Conservation (phyloP, 2,329 filamentous ascomycete species). For the Elsinoe perseae region DNA sequence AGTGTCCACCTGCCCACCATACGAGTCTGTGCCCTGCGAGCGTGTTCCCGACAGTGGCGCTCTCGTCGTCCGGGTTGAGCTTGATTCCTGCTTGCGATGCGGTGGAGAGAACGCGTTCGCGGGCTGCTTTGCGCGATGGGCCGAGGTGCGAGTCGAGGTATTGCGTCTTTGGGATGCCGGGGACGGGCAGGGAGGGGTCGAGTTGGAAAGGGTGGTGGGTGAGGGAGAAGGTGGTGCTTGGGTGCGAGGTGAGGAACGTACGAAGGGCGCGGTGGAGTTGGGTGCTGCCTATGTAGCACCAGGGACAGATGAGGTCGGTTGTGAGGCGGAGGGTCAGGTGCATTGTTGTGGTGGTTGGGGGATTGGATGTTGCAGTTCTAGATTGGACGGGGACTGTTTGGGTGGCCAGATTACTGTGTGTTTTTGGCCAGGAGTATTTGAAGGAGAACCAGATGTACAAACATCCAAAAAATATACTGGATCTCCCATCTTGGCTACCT, state of each 20-base stretch:
- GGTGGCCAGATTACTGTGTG: too few relatives aligned
- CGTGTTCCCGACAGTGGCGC: slow-evolving; percentile 56
- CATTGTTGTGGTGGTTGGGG: neutral
- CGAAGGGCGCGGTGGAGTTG: slow-evolving; percentile 65
- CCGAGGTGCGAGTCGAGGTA: slow-evolving; percentile 59
- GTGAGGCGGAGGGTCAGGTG: neutral
- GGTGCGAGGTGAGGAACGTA: slow-evolving; percentile 49
- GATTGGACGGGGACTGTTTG: too few relatives aligned
- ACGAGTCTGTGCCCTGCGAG: slow-evolving; percentile 71
- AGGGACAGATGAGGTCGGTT: slow-evolving; percentile 73
- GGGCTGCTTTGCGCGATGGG: slow-evolving; percentile 47
- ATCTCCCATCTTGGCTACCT: too few relatives aligned
- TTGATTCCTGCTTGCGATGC: slow-evolving; percentile 61
- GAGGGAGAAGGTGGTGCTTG: slow-evolving; percentile 61
- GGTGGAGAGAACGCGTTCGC: slow-evolving; percentile 44
- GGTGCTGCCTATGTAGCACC: slow-evolving; percentile 69
- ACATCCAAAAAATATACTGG: too few relatives aligned
- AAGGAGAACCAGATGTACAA: too few relatives aligned
- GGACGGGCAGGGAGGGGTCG: slow-evolving; percentile 54
- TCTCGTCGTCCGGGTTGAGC: slow-evolving; percentile 61
- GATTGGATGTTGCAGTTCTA: neutral
- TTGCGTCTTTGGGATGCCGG: slow-evolving; percentile 46
- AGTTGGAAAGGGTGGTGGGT: slow-evolving; percentile 77
- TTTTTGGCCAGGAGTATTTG: too few relatives aligned
- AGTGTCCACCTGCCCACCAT: slow-evolving; percentile 46